Evolutionary conservation across 2,329 filamentous ascomycete species (phyloP), one percentile per base, ranked within the genome.

Genomic region (Arthroderma sp.): DNA sequence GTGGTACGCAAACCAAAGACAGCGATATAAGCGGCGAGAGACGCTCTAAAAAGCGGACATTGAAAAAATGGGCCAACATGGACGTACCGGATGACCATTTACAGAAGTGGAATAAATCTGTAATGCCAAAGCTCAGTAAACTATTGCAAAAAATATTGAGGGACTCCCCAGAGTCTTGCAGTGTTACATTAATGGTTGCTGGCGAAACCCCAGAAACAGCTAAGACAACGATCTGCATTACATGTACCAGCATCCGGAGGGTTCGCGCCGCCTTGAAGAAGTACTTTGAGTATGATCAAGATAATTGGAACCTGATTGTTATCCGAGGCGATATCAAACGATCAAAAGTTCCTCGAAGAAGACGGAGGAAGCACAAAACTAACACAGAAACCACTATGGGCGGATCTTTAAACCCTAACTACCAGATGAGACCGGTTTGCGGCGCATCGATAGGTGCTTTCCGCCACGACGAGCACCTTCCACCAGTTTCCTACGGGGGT

Each of bases 391-490:
- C 54, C 34, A 53, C 54, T 11, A 53, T 55, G 4, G 56, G 57
- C 46, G 48, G 52, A 27, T 56, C 65, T 42, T 51, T 64, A 53
- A 94, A 93, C 55, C 78, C 79, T 1, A 79, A 78, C 47, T 89
- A 85, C 57, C 88, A 96, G 61, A 71, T 80, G 53, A 74, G 75
- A 22, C 89, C 89, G 1, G 65, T 77, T 0, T 94, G 88, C 53
- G 89, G 89, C 1, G 89, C 89, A 5, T 94, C 87, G 37, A 95
- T 96, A 47, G 89, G 89, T 5, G 88, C 88, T 0, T 95, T 85
- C 71, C 80, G 85, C 42, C 83, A 84, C 46, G 78, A 87, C 51
- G 80, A 84, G 38, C 89, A 95, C 57, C 70, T 95, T 2, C 87
- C 88, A 4, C 86, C 89, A 1, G 89, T 94, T 3, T 93, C 86